phyloP scores from a whole-genome alignment of 108 stramenopile species.

The Craspedostauros australis region DNA sequence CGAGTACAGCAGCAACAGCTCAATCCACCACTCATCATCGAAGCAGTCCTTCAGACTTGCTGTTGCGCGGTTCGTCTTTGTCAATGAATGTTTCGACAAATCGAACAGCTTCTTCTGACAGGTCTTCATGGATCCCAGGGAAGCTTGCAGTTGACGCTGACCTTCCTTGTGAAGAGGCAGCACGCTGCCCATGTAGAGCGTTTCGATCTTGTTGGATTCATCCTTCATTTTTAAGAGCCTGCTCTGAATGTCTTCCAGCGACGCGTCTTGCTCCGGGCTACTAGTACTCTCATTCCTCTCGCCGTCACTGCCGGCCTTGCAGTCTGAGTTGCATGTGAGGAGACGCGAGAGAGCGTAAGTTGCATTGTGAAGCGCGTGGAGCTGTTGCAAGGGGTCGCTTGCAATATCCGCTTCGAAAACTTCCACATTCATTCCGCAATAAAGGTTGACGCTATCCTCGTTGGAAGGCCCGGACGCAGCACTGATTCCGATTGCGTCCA shows the following conservation, averaged over 20 bases:
- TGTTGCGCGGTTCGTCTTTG: too few relatives aligned
- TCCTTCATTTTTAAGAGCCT: slow-evolving; percentile 23
- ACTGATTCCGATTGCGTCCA: not conserved
- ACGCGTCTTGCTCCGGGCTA: not conserved
- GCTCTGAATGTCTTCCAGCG: slow-evolving; percentile 1
- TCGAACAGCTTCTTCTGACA: slow-evolving; percentile 16
- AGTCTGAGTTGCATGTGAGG: slow-evolving; percentile 21
- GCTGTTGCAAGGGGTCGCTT: slow-evolving; percentile 43
- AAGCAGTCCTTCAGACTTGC: slow-evolving; percentile 20
- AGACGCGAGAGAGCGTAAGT: slow-evolving; percentile 8
- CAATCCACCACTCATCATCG: slow-evolving; percentile 49
- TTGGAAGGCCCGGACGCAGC: not conserved
- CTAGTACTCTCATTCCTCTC: not conserved
- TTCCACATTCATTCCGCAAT: slow-evolving; percentile 39
- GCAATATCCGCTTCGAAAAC: slow-evolving; percentile 50
- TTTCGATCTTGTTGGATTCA: slow-evolving; percentile 25
- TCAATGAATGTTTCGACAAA: not conserved
- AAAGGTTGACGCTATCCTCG: too few relatives aligned
- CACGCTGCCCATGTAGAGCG: slow-evolving; percentile 33
- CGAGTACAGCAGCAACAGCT: slow-evolving; percentile 24
- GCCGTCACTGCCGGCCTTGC: not conserved
- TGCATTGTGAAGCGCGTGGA: slow-evolving; percentile 55
- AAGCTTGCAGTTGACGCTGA: slow-evolving; percentile 14
- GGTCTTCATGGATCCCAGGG: slow-evolving; percentile 7
- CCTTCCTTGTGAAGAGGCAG: slow-evolving; percentile 24